A percentile compares a stretch with the other conserved stretches of the same genome.
Evolutionary conservation across 805 yeast species (phyloP).

Genomic region (Pichia cephalocereana): DNA sequence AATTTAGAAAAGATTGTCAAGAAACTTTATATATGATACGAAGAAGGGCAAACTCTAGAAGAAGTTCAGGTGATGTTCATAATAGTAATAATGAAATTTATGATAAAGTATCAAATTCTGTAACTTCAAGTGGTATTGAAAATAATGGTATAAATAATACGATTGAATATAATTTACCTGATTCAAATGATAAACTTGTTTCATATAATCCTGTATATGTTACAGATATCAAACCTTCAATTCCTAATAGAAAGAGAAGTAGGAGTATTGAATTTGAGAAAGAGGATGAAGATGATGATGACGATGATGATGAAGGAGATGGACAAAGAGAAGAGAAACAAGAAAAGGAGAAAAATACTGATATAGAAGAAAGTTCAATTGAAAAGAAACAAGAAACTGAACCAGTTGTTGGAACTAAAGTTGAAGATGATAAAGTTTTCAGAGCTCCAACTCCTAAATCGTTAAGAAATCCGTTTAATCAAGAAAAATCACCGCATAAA

Average conservation of each 20-base stretch:
- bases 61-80: neutral
- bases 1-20: constrained; percentile 40
- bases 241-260: neutral
- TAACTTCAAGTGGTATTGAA: neutral
- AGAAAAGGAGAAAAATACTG: neutral
- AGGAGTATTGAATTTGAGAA: neutral
- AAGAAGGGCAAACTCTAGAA: constrained; percentile 26
- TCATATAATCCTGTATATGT: neutral
- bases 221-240: neutral
- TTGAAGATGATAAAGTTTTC: neutral
- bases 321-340: neutral
- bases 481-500: constrained; percentile 6
- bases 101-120: neutral
- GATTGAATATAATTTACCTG: neutral
- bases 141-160: neutral
- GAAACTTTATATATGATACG: constrained; percentile 36
- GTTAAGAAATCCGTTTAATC: neutral
- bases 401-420: neutral
- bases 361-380: neutral
- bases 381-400: neutral
- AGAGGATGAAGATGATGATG: neutral
- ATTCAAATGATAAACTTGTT: neutral
- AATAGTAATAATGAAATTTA: neutral
- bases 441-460: neutral
- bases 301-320: neutral